Conservation (phyloP, 73 alveolate species). For the Durusdinium trenchii region DNA sequence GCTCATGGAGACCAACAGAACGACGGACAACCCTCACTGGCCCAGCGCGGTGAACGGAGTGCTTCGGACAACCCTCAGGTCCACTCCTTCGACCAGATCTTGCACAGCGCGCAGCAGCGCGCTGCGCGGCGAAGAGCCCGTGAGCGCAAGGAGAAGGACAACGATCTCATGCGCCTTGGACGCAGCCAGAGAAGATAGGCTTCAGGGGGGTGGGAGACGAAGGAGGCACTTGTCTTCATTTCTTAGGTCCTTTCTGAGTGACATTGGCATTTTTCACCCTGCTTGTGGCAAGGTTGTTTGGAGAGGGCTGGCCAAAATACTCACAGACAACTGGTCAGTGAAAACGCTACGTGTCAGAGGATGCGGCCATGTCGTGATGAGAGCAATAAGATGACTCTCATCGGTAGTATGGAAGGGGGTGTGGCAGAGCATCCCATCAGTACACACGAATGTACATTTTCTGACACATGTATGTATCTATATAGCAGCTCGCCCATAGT, state of each 20-base stretch:
- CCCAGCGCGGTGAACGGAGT: not conserved
- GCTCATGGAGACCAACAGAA: not conserved
- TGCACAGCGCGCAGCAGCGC: slow-evolving; percentile 71
- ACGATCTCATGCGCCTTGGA: not conserved
- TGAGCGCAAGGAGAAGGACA: not conserved
- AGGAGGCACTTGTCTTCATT: too few species aligned
- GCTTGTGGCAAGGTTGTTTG: not conserved
- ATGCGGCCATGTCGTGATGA: too few species aligned
- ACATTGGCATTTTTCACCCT: not conserved
- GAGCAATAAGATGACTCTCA: too few species aligned
- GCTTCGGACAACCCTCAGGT: not conserved
- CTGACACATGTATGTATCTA: too few species aligned
- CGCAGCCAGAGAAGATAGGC: not conserved
- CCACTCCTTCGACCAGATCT: slow-evolving; percentile 64
- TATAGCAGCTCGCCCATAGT: too few species aligned
- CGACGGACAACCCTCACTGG: not conserved
- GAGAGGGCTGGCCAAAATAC: not conserved
- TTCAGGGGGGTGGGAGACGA: not conserved
- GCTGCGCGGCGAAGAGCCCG: slow-evolving; percentile 43
- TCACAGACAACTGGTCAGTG: too few species aligned
- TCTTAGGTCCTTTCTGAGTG: not conserved
- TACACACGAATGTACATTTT: too few species aligned
- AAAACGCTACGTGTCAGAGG: too few species aligned
- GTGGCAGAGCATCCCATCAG: too few species aligned
- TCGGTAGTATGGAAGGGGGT: too few species aligned